Evolutionary conservation across 805 yeast species (phyloP).

Genomic region (Metschnikowia kofuensis): DNA sequence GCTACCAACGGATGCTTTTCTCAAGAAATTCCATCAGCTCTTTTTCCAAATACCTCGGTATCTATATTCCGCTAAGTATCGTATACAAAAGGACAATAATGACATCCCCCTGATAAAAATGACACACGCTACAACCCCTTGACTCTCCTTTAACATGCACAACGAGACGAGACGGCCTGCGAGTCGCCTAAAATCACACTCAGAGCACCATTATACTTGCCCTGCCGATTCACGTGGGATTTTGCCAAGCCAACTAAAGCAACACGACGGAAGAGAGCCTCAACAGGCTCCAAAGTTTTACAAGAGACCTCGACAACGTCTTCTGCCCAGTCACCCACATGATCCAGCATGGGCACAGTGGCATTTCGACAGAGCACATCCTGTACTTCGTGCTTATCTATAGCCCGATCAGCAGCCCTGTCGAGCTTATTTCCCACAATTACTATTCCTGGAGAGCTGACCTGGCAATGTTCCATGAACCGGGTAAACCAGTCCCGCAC

Average conservation of each 20-base stretch:
- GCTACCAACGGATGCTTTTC: too few species aligned
- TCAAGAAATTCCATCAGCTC: too few species aligned
- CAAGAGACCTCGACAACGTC: slow-evolving; percentile 35
- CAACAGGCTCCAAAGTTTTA: slow-evolving; percentile 29
- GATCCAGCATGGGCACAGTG: slow-evolving; percentile 22
- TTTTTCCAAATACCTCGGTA: too few species aligned
- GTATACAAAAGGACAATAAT: too few species aligned
- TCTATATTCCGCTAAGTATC: too few species aligned
- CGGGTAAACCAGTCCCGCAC: slow-evolving; percentile 47
- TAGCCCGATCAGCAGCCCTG: slow-evolving; percentile 29
- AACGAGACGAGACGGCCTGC: slow-evolving; percentile 9
- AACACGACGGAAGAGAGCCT: slow-evolving; percentile 33
- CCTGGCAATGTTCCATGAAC: slow-evolving; percentile 48
- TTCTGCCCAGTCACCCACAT: slow-evolving; percentile 31
- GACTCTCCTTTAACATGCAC: slow-evolving; percentile 3
- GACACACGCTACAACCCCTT: too few species aligned
- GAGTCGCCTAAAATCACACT: slow-evolving; percentile 3
- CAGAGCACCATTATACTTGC: background rate
- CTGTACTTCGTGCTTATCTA: slow-evolving; percentile 35
- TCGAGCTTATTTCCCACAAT: slow-evolving; percentile 56
- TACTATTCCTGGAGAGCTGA: slow-evolving; percentile 44
- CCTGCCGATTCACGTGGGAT: background rate
- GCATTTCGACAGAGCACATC: slow-evolving; percentile 27
- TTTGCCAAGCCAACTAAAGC: slow-evolving; percentile 31
- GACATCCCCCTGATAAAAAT: too few species aligned